These are phyloP conservation scores for Exophiala dermatitidis DNA, from an alignment of 2,329 filamentous ascomycete genomes.

Conservation along the genomic window DNA sequence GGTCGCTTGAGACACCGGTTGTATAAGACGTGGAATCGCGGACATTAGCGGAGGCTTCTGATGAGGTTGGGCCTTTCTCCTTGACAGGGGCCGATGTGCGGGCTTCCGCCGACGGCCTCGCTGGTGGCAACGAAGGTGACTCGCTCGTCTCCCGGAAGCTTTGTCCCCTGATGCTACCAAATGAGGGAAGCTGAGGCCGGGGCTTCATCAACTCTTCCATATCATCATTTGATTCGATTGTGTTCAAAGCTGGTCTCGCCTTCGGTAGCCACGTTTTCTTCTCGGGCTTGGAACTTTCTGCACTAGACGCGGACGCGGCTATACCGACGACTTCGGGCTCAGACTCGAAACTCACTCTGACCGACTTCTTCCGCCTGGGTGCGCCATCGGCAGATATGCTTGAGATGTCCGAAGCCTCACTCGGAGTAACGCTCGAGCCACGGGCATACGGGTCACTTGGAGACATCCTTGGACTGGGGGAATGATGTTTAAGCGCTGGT, in stretches of 20 bases:
- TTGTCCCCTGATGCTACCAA: conserved; percentile 54
- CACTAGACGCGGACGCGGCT: conserved; percentile 32
- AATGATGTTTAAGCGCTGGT: conserved; percentile 51
- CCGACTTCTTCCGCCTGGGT: conserved; percentile 45
- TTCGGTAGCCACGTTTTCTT: conserved; percentile 33
- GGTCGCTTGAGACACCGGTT: conserved; percentile 43
- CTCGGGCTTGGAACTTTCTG: conserved; percentile 33
- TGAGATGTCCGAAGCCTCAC: conserved; percentile 53
- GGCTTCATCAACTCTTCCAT: conserved; percentile 53
- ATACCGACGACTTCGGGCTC: conserved; percentile 45
- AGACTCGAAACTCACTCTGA: conserved; percentile 63
- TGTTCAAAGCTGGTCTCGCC: conserved; percentile 29
- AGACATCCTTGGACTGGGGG: conserved; percentile 30
- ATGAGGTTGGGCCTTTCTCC: conserved; percentile 10
- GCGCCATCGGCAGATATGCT: conserved; percentile 40
- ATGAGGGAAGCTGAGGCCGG: conserved; percentile 52
- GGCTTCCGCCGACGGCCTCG: conserved; percentile 28
- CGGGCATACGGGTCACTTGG: conserved; percentile 4
- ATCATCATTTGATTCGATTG: conserved; percentile 40
- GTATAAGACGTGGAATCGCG: conserved; percentile 30
- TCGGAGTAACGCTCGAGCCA: conserved; percentile 34
- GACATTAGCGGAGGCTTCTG: conserved; percentile 30
- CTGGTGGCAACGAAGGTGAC: not conserved
- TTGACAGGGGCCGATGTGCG: conserved; percentile 2
- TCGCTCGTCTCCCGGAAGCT: conserved; percentile 27